Evolutionary conservation across 73 alveolate genomes (phyloP).

Genomic region (Durusdinium trenchii): DNA sequence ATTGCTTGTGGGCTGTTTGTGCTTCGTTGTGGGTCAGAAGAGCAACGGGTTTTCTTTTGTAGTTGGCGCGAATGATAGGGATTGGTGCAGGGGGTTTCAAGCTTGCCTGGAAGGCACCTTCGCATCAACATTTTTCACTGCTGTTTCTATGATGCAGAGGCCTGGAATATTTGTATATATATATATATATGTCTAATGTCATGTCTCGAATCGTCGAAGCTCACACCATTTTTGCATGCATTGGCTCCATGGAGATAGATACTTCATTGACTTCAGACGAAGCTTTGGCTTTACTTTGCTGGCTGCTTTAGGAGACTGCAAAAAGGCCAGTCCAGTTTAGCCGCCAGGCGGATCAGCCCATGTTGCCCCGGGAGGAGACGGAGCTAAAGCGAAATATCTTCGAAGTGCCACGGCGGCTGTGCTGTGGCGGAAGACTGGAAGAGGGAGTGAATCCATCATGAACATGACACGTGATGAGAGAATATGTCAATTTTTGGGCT

Average conservation of each 20-base stretch:
- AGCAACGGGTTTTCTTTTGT: too few relatives aligned
- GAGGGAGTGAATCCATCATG: not conserved
- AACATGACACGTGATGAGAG: too few relatives aligned
- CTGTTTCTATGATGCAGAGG: conserved; percentile 70
- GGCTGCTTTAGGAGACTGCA: not conserved
- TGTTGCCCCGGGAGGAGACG: conserved; percentile 87
- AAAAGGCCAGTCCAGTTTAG: not conserved
- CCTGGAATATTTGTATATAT: too few relatives aligned
- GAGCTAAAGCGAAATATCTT: conserved; percentile 85
- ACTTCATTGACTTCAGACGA: not conserved
- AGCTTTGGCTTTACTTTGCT: not conserved
- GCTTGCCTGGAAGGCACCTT: not conserved
- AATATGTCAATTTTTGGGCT: too few relatives aligned
- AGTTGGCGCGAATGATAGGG: too few relatives aligned
- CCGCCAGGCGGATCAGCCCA: conserved; percentile 40
- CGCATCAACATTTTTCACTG: conserved; percentile 80
- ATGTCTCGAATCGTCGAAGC: too few relatives aligned
- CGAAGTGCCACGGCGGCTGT: conserved; percentile 59
- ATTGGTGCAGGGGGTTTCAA: too few relatives aligned
- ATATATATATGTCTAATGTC: too few relatives aligned
- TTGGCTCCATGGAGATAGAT: too few relatives aligned
- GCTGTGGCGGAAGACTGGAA: not conserved
- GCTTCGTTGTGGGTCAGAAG: too few relatives aligned
- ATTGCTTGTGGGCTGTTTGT: too few relatives aligned
- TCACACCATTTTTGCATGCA: too few relatives aligned